Base-by-base conservation (phyloP, 768 basidiomycete genomes). In the Pisolithus tinctorius region DNA sequence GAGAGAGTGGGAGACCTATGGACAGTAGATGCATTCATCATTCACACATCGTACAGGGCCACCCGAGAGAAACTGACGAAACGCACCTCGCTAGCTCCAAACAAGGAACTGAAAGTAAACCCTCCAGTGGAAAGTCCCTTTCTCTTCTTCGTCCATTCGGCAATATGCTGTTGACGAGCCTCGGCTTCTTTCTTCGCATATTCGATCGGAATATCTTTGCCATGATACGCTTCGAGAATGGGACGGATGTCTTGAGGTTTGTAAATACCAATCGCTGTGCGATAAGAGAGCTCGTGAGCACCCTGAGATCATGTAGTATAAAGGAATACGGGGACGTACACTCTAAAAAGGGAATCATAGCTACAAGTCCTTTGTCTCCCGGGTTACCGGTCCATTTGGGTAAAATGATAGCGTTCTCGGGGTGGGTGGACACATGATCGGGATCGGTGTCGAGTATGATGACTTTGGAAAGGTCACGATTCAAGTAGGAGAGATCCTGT, bases 261-360 rank as follows among this genome's bases (percentile, higher is more conserved):
- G 73, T 92, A 93, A 58, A 98, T 94, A 0, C 84, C 94, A 53
- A 99, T 86, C 6, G 96, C 95, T 95, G 59, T 11, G 34, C 26
- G 11, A 20, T 20, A 20, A 6, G 9, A 14, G 13, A 31, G 17
- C 0, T 56, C 38, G 50, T 31, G 26, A 50, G 26, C 25, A 13
- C 1, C 20, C 26, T 4, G 14, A n/a, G 27, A 16, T 41, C 40
- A 17, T 11, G 29, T 17, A 11, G 45, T 29, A 14, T 23, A 1
- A 27, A 46, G 23, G 6, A 54, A 45, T 14, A 45, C 20, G 27
- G 6, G n/a, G 8, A 71, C 77, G 49, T 60, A 76, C 93, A 93
- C 74, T 98, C 96, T 4, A 99, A 78, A 83, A 98, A 97, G 1
- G 95, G 95, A 57, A 99, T 93, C 77, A 97, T 79, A n/a, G 84